Evolutionary conservation across 2,329 filamentous ascomycete species (phyloP), one percentile per base, ranked within the genome.

Genomic region (Stagonosporopsis rhizophila): DNA sequence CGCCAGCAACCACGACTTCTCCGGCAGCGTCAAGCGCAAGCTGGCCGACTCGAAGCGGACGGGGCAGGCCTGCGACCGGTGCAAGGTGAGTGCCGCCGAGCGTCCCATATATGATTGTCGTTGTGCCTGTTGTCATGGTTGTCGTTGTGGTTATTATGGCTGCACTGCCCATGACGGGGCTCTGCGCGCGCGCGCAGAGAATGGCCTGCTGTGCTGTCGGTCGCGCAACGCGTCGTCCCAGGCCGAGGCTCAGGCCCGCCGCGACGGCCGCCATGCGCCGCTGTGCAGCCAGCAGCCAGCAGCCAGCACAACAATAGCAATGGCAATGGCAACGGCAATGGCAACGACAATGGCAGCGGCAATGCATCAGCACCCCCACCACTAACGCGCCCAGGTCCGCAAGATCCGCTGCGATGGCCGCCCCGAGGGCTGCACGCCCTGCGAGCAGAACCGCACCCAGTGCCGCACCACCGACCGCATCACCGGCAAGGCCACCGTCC

Each of bases 391-490:
- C 56, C 69, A 91, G 89, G 82, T 92, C 55, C 87, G 92, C 65
- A 96, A 96, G 78, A 96, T 96, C 68, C 87, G 90, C 71, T 96
- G 92, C 81, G 92, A 96, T 79, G 89, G 87, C 50, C 82, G 89
- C 37, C 86, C 89, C 28, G 88, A 90, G 64, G 92, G 91, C 60
- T 96, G 92, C 78, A 91, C 90, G 59, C 89, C 91, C 67, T 96
- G 92, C 79, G 80, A 86, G 66, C 87, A 89, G 75, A 89, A 90
- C 72, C 87, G 86, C 61, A 86, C 89, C 66, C 85, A 90, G 70
- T 96, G 92, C 78, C 88, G 86, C 77, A 92, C 92, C 50, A 96
- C 92, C 55, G 92, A 96, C 75, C 87, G 92, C 66, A 91, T 95
- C 70, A 93, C 90, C 3, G 90, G 91, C 56, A 88, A 89, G 60